Conservation (phyloP, 495 filamentous ascomycete species). For the Penicillium taxi region DNA sequence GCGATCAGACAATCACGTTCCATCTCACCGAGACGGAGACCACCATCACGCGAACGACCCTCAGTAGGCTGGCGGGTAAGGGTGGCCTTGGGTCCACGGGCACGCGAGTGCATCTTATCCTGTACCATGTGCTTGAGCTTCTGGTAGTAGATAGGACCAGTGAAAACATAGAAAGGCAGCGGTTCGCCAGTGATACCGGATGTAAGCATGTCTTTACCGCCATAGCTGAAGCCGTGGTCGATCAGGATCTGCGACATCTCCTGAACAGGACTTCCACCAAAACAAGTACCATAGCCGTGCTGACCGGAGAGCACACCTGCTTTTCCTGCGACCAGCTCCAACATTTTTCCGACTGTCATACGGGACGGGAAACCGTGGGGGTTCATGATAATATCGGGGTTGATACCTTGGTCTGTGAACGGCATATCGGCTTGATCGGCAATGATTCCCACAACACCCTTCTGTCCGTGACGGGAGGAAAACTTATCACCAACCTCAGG, state of each 20-base stretch:
- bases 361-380: conserved; percentile 98
- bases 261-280: conserved; percentile 85
- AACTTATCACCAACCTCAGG: conserved; percentile 98
- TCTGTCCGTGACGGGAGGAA: conserved; percentile 95
- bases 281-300: conserved; percentile 86
- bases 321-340: conserved; percentile 92
- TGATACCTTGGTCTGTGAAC: conserved; percentile 83
- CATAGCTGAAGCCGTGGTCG: conserved; percentile 85
- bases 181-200: conserved; percentile 91
- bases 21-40: conserved; percentile 95
- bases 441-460: conserved; percentile 95
- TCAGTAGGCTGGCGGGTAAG: conserved; percentile 95
- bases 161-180: conserved; percentile 93
- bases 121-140: conserved; percentile 99
- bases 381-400: conserved; percentile 99
- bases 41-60: conserved; percentile 85
- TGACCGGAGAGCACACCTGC: conserved; percentile 77
- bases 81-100: conserved; percentile 80
- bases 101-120: conserved; percentile 98
- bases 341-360: conserved; percentile 98
- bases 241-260: conserved; percentile 81
- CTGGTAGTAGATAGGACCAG: conserved; percentile 98
- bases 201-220: conserved; percentile 93
- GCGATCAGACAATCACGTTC: conserved; percentile 96
- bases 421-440: conserved; percentile 95